These are phyloP conservation scores for Candida easanensis DNA, from an alignment of 805 yeast genomes.

Conservation along the genomic window DNA sequence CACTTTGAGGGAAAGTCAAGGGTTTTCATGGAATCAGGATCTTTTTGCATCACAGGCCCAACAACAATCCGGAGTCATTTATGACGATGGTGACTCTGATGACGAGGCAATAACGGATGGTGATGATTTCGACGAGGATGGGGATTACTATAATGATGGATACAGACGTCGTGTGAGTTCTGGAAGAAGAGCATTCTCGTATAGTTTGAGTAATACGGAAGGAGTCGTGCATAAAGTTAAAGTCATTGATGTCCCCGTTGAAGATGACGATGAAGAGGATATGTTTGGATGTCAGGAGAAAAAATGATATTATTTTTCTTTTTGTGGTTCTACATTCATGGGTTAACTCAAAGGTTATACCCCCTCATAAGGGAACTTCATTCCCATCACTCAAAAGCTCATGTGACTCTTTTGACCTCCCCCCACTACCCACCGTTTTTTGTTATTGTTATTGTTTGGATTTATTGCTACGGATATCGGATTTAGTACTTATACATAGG, in stretches of 20 bases:
- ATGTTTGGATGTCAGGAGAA: not conserved
- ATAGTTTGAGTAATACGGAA: slow-evolving; percentile 18
- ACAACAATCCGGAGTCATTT: slow-evolving; percentile 44
- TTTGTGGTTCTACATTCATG: not conserved
- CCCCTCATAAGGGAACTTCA: too few species aligned
- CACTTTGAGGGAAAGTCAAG: slow-evolving; percentile 61
- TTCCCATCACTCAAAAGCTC: too few species aligned
- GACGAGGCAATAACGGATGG: slow-evolving; percentile 5
- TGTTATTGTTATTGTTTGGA: too few species aligned
- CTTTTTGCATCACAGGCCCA: slow-evolving; percentile 70
- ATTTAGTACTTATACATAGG: not conserved
- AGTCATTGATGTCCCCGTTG: slow-evolving; percentile 23
- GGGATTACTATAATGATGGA: slow-evolving; percentile 1
- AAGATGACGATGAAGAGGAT: slow-evolving; percentile 18
- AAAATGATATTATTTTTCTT: not conserved
- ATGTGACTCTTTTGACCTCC: too few species aligned
- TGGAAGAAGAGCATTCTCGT: slow-evolving; percentile 18
- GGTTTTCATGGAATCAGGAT: slow-evolving; percentile 76
- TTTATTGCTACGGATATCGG: not conserved
- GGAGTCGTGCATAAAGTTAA: slow-evolving; percentile 19
- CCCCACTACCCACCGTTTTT: too few species aligned
- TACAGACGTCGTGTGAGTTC: slow-evolving; percentile 5
- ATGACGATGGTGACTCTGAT: slow-evolving; percentile 22
- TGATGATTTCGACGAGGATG: slow-evolving; percentile 7
- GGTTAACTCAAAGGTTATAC: too few species aligned